Percentiles rank a stretch among this genome's conserved stretches.
Conservation (phyloP, 2,329 filamentous ascomycete genomes). For the Colletotrichum echinochloae region DNA sequence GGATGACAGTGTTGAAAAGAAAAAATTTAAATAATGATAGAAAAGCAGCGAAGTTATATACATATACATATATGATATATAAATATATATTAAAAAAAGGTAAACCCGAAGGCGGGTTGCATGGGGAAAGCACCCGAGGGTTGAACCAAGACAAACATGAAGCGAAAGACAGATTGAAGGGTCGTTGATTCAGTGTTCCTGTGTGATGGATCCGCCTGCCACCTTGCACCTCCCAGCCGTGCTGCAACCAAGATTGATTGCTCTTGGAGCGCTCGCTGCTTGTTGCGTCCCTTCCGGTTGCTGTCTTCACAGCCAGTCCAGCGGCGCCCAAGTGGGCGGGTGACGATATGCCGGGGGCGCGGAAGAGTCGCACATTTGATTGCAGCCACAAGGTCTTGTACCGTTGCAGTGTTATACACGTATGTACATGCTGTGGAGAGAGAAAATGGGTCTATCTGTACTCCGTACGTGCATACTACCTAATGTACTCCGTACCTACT, state of each 20-base stretch:
- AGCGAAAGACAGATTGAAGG: slow-evolving; percentile 13
- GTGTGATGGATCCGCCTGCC: background rate
- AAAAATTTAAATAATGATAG: background rate
- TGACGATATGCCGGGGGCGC: slow-evolving; percentile 26
- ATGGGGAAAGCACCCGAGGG: slow-evolving; percentile 15
- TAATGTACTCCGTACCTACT: too few relatives aligned
- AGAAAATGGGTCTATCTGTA: slow-evolving; percentile 3
- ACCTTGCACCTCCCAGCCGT: background rate
- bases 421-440: slow-evolving; percentile 16
- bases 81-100: too few relatives aligned
- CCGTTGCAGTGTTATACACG: slow-evolving; percentile 25
- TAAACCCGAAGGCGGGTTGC: slow-evolving; percentile 16
- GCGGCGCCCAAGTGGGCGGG: slow-evolving; percentile 14
- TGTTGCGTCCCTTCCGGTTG: background rate
- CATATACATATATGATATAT: too few relatives aligned
- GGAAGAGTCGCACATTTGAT: slow-evolving; percentile 25
- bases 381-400: slow-evolving; percentile 40
- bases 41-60: slow-evolving; percentile 22
- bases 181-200: slow-evolving; percentile 3
- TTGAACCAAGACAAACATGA: slow-evolving; percentile 30
- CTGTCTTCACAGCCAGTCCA: background rate
- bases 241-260: too few relatives aligned
- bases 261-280: background rate
- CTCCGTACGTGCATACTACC: too few relatives aligned
- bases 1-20: background rate